phyloP scores from a whole-genome alignment of 371 early-diverging fungal genomes.

The Mortierella sp. region DNA sequence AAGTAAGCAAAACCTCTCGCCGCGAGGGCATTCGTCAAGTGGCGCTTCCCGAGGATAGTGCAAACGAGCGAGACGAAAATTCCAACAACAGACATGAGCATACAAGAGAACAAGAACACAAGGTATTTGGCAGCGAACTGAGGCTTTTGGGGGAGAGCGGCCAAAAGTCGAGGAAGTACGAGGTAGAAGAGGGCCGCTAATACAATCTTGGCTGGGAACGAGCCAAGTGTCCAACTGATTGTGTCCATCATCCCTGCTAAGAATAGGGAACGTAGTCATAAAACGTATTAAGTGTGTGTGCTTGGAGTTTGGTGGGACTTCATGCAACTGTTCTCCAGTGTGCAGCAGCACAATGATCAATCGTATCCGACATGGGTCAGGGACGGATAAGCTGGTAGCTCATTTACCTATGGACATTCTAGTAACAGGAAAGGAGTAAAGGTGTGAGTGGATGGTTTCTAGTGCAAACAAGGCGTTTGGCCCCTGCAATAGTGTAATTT shows the following conservation, averaged over 20 bases:
- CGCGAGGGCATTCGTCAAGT: constrained; percentile 67
- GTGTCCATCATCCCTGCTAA: not conserved
- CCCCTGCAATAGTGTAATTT: not conserved
- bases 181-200: constrained; percentile 10
- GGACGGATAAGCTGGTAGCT: not conserved
- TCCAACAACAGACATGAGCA: constrained; percentile 42
- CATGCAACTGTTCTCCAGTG: no score
- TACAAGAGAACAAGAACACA: constrained; percentile 11
- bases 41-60: constrained; percentile 37
- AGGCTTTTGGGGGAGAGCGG: constrained; percentile 20
- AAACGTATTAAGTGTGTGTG: not conserved
- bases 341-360: no score
- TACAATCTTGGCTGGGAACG: constrained; percentile 9
- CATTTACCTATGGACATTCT: constrained; percentile 9
- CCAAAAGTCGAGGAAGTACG: constrained; percentile 25
- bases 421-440: not conserved
- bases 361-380: no score
- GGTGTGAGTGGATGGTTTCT: not conserved
- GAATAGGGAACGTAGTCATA: not conserved
- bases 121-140: constrained; percentile 34
- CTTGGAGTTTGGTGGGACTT: not conserved
- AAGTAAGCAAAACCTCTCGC: constrained; percentile 64
- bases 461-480: not conserved
- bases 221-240: not conserved
- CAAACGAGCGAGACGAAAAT: constrained; percentile 30